Evolutionary conservation across 2,329 filamentous ascomycete genomes (phyloP), one percentile per base, ranked within the genome.

Genomic region (Sporothrix dimorphospora): DNA sequence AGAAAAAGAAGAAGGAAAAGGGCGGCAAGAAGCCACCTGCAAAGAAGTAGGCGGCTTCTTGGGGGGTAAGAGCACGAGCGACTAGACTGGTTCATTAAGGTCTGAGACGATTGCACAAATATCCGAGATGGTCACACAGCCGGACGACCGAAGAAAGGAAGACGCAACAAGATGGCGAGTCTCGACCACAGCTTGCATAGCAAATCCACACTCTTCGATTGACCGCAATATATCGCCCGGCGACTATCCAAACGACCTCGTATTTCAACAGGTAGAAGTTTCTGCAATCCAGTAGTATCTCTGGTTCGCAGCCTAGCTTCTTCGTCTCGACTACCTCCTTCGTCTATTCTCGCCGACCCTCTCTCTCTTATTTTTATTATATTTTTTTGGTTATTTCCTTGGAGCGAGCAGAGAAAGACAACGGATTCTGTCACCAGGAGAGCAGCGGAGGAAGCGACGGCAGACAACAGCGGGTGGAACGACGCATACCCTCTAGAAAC

Each of bases 1-100:
- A 90, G 79, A 85, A 82, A 78, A 87, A 86, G 79, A 85, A 85
- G 77, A 87, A 87, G 80, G 81, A 82, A 68, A 81, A 82, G 69
- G 75, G 73, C 34, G 75, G 73, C 38, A 81, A 82, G 69, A 78
- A 77, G 68, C 73, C 73, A 1, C 71, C 74, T 5, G 74, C 73
- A n/a, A 70, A 71, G 71, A 74, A 72, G 63, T 77, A 74, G 47
- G 16, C 11, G 4, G 16, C 27, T 4, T 61, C 30, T 34, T 34
- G 47, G 9, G 8, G n/a, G 8, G 38, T 9, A 65, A 27, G 51
- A 55, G 55, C 5, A 4, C 5, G 55, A 27, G n/a, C 19, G 47
- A 19, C 19, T 47, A 3, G 30, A 34, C 6, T 6, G 30, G 6
- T 3, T 3, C 30, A 34, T n/a, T n/a, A n/a, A n/a, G n/a, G 30